phyloP scores from a whole-genome alignment of 805 yeast genomes.

The Scheffersomyces amazonensis region DNA sequence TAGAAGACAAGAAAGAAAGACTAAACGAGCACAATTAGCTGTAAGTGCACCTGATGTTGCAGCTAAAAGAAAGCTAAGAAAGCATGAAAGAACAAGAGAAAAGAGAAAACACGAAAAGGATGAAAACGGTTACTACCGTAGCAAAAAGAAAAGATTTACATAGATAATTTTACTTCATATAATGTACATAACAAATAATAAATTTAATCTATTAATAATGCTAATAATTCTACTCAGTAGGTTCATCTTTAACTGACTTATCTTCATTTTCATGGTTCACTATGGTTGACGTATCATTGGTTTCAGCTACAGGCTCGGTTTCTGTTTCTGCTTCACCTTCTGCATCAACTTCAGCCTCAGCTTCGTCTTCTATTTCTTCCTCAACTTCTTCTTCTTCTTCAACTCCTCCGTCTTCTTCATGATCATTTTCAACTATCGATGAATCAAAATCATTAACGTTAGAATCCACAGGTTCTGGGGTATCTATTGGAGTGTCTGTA shows the following conservation, averaged over 20 bases:
- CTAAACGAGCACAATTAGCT: conserved; percentile 72
- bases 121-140: conserved; percentile 70
- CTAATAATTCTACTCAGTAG: background rate
- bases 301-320: too few relatives aligned
- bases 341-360: background rate
- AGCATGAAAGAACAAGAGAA: conserved; percentile 72
- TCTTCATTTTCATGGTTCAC: too few relatives aligned
- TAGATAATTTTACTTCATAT: conserved; percentile 4
- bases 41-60: conserved; percentile 76
- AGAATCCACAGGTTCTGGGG: conserved; percentile 1
- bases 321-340: background rate
- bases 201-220: background rate
- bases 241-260: too few relatives aligned
- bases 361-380: conserved; percentile 1
- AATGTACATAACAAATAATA: too few relatives aligned
- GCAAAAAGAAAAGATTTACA: conserved; percentile 48
- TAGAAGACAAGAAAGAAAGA: conserved; percentile 73
- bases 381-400: conserved; percentile 5
- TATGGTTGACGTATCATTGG: too few relatives aligned
- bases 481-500: background rate
- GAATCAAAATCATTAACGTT: background rate
- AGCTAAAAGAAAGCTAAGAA: conserved; percentile 74
- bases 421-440: conserved; percentile 5
- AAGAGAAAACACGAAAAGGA: conserved; percentile 74
- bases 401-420: conserved; percentile 2